A percentile compares a stretch with the other conserved stretches of the same genome.
Conservation (phyloP, 2,329 filamentous ascomycete genomes). For the Xylariaceae sp. region DNA sequence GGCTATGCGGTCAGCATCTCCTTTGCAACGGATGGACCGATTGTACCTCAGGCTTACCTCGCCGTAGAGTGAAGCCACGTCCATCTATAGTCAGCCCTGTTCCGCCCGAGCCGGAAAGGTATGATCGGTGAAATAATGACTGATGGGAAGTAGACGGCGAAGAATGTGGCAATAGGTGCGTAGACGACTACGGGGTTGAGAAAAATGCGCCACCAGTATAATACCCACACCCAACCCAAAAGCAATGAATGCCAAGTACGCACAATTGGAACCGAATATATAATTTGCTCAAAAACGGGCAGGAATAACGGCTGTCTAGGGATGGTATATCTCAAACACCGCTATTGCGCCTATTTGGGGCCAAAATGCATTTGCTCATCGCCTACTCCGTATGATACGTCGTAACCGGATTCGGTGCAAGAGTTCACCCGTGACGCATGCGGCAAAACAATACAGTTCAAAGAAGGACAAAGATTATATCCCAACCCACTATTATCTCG, state of each 20-base stretch:
- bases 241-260: too few relatives aligned
- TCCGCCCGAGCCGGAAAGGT: constrained; percentile 5
- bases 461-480: background rate
- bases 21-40: background rate
- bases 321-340: too few relatives aligned
- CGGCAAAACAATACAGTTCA: background rate
- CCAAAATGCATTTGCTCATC: constrained; percentile 6
- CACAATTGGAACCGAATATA: background rate
- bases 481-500: too few relatives aligned
- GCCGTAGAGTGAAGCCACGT: background rate
- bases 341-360: background rate
- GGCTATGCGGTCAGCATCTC: constrained; percentile 22
- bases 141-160: too few relatives aligned
- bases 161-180: too few relatives aligned
- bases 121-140: too few relatives aligned
- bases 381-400: constrained; percentile 17
- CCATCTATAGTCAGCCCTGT: background rate
- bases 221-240: too few relatives aligned
- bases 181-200: too few relatives aligned
- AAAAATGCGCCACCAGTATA: too few relatives aligned
- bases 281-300: too few relatives aligned
- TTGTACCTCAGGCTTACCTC: constrained; percentile 14
- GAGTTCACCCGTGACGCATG: background rate
- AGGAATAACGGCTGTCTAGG: too few relatives aligned
- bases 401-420: background rate